Conservation (phyloP, 352 stramenopile genomes). For the Globisporangium cederbergense region DNA sequence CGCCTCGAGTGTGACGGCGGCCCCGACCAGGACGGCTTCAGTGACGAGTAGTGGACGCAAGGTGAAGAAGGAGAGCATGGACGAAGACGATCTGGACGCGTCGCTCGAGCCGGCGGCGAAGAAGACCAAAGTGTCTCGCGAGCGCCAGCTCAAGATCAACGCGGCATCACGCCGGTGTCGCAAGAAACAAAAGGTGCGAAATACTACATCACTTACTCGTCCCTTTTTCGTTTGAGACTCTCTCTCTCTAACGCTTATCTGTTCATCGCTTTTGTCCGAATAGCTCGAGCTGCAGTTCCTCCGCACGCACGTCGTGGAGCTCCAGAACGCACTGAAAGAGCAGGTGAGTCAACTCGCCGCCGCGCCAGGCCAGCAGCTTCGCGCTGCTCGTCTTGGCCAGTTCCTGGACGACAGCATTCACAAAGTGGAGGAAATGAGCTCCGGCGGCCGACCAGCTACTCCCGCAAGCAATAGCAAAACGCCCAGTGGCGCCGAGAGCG, state of each 20-base stretch:
- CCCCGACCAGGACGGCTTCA: not conserved
- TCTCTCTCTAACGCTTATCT: not conserved
- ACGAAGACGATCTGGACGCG: conserved; percentile 20
- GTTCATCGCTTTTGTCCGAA: not conserved
- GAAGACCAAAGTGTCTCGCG: conserved; percentile 83
- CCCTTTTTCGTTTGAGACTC: not conserved
- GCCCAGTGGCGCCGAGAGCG: conserved; percentile 22
- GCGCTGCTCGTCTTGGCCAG: conserved; percentile 41
- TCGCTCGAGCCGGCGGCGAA: conserved; percentile 31
- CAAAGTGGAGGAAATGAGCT: conserved; percentile 82
- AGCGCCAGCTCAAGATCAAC: conserved; percentile 88
- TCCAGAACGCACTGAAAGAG: conserved; percentile 66
- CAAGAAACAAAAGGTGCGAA: conserved; percentile 77
- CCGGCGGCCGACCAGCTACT: conserved; percentile 32
- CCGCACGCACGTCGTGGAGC: conserved; percentile 74
- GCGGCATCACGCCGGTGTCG: conserved; percentile 72
- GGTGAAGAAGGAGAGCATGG: conserved; percentile 27
- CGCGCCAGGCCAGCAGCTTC: conserved; percentile 37
- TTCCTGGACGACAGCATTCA: conserved; percentile 69
- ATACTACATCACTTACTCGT: not conserved
- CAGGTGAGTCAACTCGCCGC: conserved; percentile 49
- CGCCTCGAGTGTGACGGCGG: not conserved
- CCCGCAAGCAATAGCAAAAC: conserved; percentile 26
- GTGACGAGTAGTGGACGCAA: conserved; percentile 5
- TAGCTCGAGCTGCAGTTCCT: conserved; percentile 81